A percentile compares a stretch with the other conserved stretches of the same genome.
Conservation (phyloP, 495 filamentous ascomycete genomes). For the Penicillium alfredii region DNA sequence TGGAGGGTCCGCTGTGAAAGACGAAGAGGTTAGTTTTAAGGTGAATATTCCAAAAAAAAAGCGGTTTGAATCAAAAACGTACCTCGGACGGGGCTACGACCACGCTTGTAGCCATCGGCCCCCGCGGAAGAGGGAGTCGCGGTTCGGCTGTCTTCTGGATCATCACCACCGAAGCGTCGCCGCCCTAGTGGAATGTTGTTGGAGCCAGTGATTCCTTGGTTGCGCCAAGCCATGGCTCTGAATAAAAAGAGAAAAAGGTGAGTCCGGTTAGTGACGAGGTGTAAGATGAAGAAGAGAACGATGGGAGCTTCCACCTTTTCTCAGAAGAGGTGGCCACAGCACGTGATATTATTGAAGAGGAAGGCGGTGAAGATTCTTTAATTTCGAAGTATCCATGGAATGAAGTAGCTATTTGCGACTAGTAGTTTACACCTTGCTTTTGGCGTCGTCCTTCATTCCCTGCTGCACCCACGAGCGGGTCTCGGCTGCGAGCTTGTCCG, state of each 20-base stretch:
- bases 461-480: slow-evolving; percentile 54
- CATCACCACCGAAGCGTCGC: slow-evolving; percentile 75
- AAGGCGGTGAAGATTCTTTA: background rate
- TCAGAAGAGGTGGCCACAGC: background rate
- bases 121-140: slow-evolving; percentile 45
- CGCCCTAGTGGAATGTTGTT: slow-evolving; percentile 95
- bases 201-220: slow-evolving; percentile 93
- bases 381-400: background rate
- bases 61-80: too few relatives aligned
- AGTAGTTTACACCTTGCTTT: slow-evolving; percentile 29
- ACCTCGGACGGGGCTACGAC: slow-evolving; percentile 68
- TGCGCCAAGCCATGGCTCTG: slow-evolving; percentile 75
- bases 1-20: slow-evolving; percentile 41
- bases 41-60: too few relatives aligned
- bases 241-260: slow-evolving; percentile 3
- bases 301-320: background rate
- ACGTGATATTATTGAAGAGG: too few relatives aligned
- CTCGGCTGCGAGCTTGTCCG: slow-evolving; percentile 48
- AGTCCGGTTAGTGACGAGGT: slow-evolving; percentile 9
- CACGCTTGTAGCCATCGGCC: slow-evolving; percentile 57
- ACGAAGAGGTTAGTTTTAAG: background rate
- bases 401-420: background rate
- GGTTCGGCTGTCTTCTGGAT: slow-evolving; percentile 51
- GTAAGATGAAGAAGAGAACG: background rate
- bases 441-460: slow-evolving; percentile 56